A percentile compares a stretch with the other conserved stretches of the same genome.
Conservation (phyloP, 169 alveolate genomes). For the Plasmodium chabaudi region DNA sequence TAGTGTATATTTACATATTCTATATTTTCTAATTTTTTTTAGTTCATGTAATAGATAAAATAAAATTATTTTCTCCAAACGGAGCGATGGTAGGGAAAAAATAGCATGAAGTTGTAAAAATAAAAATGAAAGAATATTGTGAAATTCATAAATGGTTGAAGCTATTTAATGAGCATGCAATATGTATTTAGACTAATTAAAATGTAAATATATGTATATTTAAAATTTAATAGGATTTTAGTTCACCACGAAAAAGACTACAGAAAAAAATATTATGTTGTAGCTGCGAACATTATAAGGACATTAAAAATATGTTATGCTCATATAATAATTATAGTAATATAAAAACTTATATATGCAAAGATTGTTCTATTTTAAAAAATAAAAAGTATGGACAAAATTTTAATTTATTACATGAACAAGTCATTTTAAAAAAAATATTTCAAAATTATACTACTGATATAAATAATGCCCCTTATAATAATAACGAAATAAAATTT, state of each 20-base stretch:
- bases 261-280: conserved; percentile 25
- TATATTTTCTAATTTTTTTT: not conserved
- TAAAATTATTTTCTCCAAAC: conserved; percentile 12
- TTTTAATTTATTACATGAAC: conserved; percentile 4
- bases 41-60: not conserved
- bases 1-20: not conserved
- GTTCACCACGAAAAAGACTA: not conserved
- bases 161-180: too few species aligned
- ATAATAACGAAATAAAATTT: not conserved
- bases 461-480: not conserved
- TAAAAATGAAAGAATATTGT: too few species aligned
- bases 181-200: too few species aligned
- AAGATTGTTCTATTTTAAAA: conserved; percentile 45
- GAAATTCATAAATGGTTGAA: too few species aligned
- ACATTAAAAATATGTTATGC: conserved; percentile 13
- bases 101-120: not conserved
- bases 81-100: conserved; percentile 16
- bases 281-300: conserved; percentile 46
- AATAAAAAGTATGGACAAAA: conserved; percentile 19
- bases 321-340: conserved; percentile 42
- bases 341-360: conserved; percentile 46
- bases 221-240: conserved; percentile 7
- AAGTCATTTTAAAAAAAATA: not conserved
- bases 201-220: not conserved
- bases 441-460: not conserved